Evolutionary conservation across 345 rosid species (phyloP).

Genomic region (Gossypium raimondii): DNA sequence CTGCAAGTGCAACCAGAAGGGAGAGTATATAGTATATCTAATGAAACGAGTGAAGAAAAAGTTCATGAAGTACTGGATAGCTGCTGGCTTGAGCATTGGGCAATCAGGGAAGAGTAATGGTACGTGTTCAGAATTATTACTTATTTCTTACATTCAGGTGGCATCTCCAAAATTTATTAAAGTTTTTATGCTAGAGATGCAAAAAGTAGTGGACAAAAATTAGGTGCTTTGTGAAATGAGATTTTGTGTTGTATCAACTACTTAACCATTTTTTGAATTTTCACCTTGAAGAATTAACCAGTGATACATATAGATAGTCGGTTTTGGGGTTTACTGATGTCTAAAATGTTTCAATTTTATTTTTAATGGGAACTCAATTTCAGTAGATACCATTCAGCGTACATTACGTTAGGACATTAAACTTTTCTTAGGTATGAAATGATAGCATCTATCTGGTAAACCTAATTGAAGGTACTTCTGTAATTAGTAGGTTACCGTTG

Average conservation of each 20-base stretch:
- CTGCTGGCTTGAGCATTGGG: slow-evolving; percentile 44
- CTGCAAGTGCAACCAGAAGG: slow-evolving; percentile 49
- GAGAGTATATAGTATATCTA: slow-evolving; percentile 58
- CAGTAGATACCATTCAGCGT: neutral
- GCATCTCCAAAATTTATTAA: neutral
- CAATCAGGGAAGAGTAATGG: slow-evolving; percentile 30
- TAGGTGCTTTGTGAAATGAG: neutral
- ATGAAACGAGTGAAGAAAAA: slow-evolving; percentile 62
- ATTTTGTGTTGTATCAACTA: neutral
- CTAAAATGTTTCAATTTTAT: neutral
- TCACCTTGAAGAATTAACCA: neutral
- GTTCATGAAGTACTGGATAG: slow-evolving; percentile 58
- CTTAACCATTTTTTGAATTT: neutral
- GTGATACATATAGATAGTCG: neutral
- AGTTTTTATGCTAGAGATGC: neutral
- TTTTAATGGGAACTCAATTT: neutral
- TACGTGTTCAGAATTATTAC: neutral
- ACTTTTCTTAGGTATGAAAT: slow-evolving; percentile 3
- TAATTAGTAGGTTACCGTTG: neutral
- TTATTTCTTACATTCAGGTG: neutral
- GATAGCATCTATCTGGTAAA: neutral
- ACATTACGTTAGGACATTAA: neutral
- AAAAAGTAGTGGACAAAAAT: neutral
- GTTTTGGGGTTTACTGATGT: neutral
- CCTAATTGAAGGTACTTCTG: neutral